phyloP scores from a whole-genome alignment of 805 yeast species.

The Candida qinlingensis region DNA sequence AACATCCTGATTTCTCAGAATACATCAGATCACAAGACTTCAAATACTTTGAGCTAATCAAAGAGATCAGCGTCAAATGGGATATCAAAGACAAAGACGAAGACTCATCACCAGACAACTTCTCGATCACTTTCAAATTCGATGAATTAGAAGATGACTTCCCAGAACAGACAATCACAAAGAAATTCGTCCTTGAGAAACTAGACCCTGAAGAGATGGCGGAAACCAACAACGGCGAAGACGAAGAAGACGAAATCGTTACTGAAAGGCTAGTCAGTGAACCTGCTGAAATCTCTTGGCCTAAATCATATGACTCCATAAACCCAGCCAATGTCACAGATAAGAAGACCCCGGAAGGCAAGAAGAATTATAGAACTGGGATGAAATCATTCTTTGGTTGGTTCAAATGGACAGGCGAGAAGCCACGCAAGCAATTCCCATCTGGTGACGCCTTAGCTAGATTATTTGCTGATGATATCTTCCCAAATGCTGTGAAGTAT shows the following conservation, averaged over 20 bases:
- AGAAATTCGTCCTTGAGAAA: slow-evolving; percentile 38
- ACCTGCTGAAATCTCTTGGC: slow-evolving; percentile 63
- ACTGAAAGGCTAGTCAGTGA: slow-evolving; percentile 51
- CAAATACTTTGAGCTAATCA: slow-evolving; percentile 63
- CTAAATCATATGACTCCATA: slow-evolving; percentile 47
- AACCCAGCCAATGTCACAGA: slow-evolving; percentile 49
- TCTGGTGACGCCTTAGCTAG: slow-evolving; percentile 75
- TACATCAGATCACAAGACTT: slow-evolving; percentile 72
- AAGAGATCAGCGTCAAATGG: slow-evolving; percentile 58
- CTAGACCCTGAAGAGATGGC: slow-evolving; percentile 20
- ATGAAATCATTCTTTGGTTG: slow-evolving; percentile 85
- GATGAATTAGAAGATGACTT: slow-evolving; percentile 40
- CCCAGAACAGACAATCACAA: slow-evolving; percentile 53
- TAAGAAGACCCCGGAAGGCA: slow-evolving; percentile 45
- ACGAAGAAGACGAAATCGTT: slow-evolving; percentile 41
- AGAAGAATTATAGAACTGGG: slow-evolving; percentile 58
- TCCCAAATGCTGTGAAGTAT: slow-evolving; percentile 79
- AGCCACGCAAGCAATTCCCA: slow-evolving; percentile 72
- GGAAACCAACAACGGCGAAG: slow-evolving; percentile 5
- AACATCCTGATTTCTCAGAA: slow-evolving; percentile 80
- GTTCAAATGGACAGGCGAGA: slow-evolving; percentile 79
- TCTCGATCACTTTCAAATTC: slow-evolving; percentile 56
- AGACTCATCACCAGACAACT: slow-evolving; percentile 44
- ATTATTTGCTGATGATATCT: slow-evolving; percentile 70
- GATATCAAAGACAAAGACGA: slow-evolving; percentile 31